Evolutionary conservation across 2,329 filamentous ascomycete genomes (phyloP), one percentile per base, ranked within the genome.

Genomic region (Lanzia echinophila): DNA sequence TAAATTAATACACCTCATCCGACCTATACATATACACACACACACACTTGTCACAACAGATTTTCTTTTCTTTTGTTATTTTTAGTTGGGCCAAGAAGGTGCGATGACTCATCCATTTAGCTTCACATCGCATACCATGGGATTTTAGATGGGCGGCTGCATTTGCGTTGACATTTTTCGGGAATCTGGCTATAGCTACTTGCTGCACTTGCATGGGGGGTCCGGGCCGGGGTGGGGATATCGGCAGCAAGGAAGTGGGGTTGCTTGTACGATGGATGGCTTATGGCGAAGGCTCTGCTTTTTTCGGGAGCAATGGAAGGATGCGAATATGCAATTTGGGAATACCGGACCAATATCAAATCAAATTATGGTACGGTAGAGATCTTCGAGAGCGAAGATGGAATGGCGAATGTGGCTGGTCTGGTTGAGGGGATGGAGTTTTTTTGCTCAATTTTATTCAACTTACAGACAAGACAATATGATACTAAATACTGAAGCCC

Each of bases 1-100:
- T 86, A 59, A 81, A 72, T 70, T 67, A 56, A 56, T 70, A 46
- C 44, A 48, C 49, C 45, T 48, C 32, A 44, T 32, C 49, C 12
- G 38, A 48, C 45, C 31, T 53, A 53, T 56, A 53, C 54, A 56
- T 56, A 56, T 34, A 53, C 31, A 49, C 42, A 51, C 20, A 50
- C 48, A 48, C 32, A 50, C 33, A 41, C 36, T 49, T 56, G 54
- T 56, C 39, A 53, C 19, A 56, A 56, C 54, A 56, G 44, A 47
- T 53, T 56, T 56, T 53, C 50, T 53, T 56, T 56, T 53, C 32
- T 20, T 46, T 47, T 55, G 42, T 47, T 47, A 22, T 44, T 48
- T 42, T 44, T 44, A 44, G 51, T 24, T 54, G 36, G 31, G 28
- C 34, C 19, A 42, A 41, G 28, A 47, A 47, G 15, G 43, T 48